Percentiles rank a stretch among this genome's conserved stretches.
These are phyloP conservation scores for Emmonsiellopsis sp. DNA, from an alignment of 2,329 filamentous ascomycete genomes.

Conservation along the genomic window DNA sequence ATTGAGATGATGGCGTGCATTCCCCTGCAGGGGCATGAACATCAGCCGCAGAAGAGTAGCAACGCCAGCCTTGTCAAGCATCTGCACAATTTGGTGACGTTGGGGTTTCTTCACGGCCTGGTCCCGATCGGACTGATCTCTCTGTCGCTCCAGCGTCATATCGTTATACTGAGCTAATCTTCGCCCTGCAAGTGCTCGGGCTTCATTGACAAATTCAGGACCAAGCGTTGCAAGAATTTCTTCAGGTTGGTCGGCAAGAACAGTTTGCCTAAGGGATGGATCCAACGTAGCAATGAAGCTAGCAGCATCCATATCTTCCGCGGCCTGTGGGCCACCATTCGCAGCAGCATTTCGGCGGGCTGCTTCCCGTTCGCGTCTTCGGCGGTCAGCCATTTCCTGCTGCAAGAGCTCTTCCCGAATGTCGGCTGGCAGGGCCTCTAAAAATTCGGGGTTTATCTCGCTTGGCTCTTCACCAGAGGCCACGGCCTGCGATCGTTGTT, in stretches of 20 bases:
- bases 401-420: conserved; percentile 84
- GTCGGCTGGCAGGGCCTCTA: conserved; percentile 83
- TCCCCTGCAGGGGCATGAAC: conserved; percentile 90
- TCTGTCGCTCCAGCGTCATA: conserved; percentile 22
- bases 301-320: conserved; percentile 81
- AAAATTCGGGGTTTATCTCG: conserved; percentile 77
- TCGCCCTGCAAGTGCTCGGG: conserved; percentile 58
- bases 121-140: conserved; percentile 25
- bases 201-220: conserved; percentile 76
- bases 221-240: conserved; percentile 76
- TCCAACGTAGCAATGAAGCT: conserved; percentile 88
- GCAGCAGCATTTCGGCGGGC: conserved; percentile 57
- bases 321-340: conserved; percentile 40
- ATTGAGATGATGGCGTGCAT: conserved; percentile 73
- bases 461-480: conserved; percentile 55
- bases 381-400: conserved; percentile 80
- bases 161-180: conserved; percentile 46
- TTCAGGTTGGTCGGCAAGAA: conserved; percentile 85
- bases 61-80: conserved; percentile 92
- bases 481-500: conserved; percentile 68
- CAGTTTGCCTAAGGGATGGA: conserved; percentile 70
- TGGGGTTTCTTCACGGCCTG: conserved; percentile 53
- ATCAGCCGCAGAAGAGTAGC: conserved; percentile 95
- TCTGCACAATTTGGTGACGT: conserved; percentile 78
- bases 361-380: conserved; percentile 77